Conservation (phyloP, 306 rosid species). For the Hippophae tibetana region DNA sequence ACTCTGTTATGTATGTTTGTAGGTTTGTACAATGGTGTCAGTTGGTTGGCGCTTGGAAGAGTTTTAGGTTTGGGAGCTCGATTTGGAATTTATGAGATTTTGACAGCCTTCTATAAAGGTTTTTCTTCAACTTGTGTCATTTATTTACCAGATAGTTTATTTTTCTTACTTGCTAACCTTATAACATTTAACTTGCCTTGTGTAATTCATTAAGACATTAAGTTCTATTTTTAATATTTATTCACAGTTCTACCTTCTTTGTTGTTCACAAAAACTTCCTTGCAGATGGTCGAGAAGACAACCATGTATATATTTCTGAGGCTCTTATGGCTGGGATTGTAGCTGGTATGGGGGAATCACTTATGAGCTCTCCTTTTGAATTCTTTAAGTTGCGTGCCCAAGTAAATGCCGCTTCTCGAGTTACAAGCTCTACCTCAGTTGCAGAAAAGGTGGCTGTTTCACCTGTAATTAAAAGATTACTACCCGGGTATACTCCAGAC, state of each 20-base stretch:
- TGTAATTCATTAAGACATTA: background rate
- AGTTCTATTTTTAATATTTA: background rate
- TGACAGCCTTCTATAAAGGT: slow-evolving; percentile 81
- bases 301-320: slow-evolving; percentile 46
- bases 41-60: slow-evolving; percentile 74
- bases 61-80: slow-evolving; percentile 75
- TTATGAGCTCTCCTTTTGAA: slow-evolving; percentile 78
- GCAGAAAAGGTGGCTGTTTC: slow-evolving; percentile 36
- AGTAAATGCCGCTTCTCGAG: slow-evolving; percentile 49
- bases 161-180: too few relatives aligned
- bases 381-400: slow-evolving; percentile 76
- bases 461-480: slow-evolving; percentile 50
- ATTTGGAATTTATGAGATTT: slow-evolving; percentile 76
- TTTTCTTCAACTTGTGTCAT: slow-evolving; percentile 4
- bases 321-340: slow-evolving; percentile 72
- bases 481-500: slow-evolving; percentile 60
- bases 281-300: slow-evolving; percentile 78
- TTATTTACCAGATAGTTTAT: background rate
- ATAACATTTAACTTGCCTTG: background rate
- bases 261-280: slow-evolving; percentile 9
- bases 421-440: slow-evolving; percentile 34
- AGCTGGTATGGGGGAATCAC: slow-evolving; percentile 64
- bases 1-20: slow-evolving; percentile 20
- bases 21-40: slow-evolving; percentile 70
- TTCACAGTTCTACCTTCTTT: background rate